phyloP scores from a whole-genome alignment of 192 early-diverging fungal species.

The Backusella tarrabulga region DNA sequence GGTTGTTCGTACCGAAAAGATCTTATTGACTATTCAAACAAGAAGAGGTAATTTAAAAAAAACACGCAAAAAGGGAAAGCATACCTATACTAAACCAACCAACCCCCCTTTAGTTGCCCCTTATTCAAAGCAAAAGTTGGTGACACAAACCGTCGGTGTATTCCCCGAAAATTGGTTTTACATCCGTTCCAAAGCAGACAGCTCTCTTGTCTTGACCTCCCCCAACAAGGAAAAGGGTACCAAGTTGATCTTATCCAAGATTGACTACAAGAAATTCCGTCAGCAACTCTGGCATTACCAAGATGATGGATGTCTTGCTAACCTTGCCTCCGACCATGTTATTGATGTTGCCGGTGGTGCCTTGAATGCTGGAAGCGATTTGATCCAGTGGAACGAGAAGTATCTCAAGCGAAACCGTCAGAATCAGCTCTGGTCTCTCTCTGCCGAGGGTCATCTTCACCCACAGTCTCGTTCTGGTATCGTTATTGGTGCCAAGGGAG shows the following conservation, averaged over 20 bases:
- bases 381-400: constrained; percentile 22
- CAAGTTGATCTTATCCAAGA: constrained; percentile 11
- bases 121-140: background rate
- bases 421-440: constrained; percentile 21
- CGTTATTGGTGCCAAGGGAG: background rate
- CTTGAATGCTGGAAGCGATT: background rate
- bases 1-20: constrained; percentile 1
- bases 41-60: background rate
- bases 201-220: constrained; percentile 12
- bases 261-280: constrained; percentile 12
- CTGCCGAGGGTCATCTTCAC: constrained; percentile 24
- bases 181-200: constrained; percentile 13
- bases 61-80: background rate
- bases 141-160: constrained; percentile 9
- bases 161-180: constrained; percentile 23
- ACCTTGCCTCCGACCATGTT: constrained; percentile 2
- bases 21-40: constrained; percentile 2
- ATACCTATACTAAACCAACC: background rate
- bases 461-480: constrained; percentile 6
- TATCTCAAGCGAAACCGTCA: background rate
- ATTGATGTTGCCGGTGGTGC: constrained; percentile 23
- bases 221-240: background rate
- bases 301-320: constrained; percentile 22
- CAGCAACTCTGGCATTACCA: constrained; percentile 18
- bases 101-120: background rate